phyloP scores from a whole-genome alignment of 1,284 basidiomycete genomes.

The Caloboletus firmus region DNA sequence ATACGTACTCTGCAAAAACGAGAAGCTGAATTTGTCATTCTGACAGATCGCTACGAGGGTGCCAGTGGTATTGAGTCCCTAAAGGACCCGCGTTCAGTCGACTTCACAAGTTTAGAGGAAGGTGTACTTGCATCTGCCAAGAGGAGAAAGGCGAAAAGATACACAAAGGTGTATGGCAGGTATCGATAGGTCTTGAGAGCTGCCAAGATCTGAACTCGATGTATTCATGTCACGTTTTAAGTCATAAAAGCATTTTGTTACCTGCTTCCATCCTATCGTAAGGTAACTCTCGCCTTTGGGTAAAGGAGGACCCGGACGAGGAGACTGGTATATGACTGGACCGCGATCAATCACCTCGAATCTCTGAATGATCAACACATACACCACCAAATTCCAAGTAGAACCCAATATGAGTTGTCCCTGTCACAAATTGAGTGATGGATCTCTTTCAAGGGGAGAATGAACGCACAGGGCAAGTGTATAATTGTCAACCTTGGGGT shows the following conservation, averaged over 20 bases:
- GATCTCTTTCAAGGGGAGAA: neutral
- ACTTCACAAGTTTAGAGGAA: neutral
- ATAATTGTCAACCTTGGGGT: constrained; percentile 74
- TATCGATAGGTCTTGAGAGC: constrained; percentile 69
- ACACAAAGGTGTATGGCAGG: constrained; percentile 75
- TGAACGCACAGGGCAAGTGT: constrained; percentile 56
- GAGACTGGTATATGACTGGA: constrained; percentile 73
- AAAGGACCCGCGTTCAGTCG: neutral
- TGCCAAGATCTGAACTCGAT: constrained; percentile 56
- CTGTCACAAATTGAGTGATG: constrained; percentile 34
- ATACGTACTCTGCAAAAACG: constrained; percentile 76
- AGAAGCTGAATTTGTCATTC: constrained; percentile 73
- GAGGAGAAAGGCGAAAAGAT: constrained; percentile 74
- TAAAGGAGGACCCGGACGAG: constrained; percentile 68
- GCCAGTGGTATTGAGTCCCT: constrained; percentile 79
- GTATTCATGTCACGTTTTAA: neutral
- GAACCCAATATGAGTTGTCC: constrained; percentile 73
- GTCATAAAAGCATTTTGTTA: constrained; percentile 16
- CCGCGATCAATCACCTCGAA: neutral
- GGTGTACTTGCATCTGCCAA: constrained; percentile 58
- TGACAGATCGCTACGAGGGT: constrained; percentile 77
- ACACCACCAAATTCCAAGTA: constrained; percentile 83
- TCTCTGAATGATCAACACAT: constrained; percentile 27
- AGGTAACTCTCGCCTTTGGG: constrained; percentile 72
- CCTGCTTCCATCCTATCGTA: constrained; percentile 82